Base-by-base conservation (phyloP, 768 basidiomycete genomes). In the Boletus vermiculosoides region DNA sequence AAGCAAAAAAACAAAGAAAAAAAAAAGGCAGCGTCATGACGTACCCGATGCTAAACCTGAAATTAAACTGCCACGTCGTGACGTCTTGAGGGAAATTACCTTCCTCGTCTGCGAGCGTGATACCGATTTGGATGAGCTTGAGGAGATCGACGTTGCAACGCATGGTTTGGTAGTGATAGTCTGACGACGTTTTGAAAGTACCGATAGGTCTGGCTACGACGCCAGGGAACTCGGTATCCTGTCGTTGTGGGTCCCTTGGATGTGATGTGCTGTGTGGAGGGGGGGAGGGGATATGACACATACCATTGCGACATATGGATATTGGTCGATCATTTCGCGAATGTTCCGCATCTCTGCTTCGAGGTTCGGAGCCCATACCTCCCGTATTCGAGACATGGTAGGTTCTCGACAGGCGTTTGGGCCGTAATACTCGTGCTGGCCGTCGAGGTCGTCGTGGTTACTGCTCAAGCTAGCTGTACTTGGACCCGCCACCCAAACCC, bases 121-220 rank as follows among this genome's bases (percentile, higher is more conserved):
- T 83, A 6, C 97, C 97, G 58, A 98, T 86, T 76, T 99, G 97
- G 50, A 99, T 98, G 75, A 98, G 91, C 77, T 93, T 94, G 63
- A 99, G 82, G 48, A 98, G 79, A 80, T 99, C 97, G 66, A 98
- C 97, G 74, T 99, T 99, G 77, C 95, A 97, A 58, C 97, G 88
- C 90, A 99, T 96, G 2, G 97, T 99, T 74, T 99, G 97, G 74
- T 98, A 99, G 74, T 98, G 96, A 69, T 98, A 98, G 75, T 99
- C 97, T 22, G 94, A 94, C 12, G 94, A 93, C 0, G 94, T 95
- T 73, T 93, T 94, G 80, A 98, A 98, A 34, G 86, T 80, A 6
- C 97, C 97, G 66, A 99, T 96, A 3, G 97, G 97, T 20, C 97
- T 84, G 4, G 96, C 97, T 54, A 99, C 97, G 42, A 98, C 94